Conservation (phyloP, 306 rosid genomes). For the Sechiopsis laciniata region DNA sequence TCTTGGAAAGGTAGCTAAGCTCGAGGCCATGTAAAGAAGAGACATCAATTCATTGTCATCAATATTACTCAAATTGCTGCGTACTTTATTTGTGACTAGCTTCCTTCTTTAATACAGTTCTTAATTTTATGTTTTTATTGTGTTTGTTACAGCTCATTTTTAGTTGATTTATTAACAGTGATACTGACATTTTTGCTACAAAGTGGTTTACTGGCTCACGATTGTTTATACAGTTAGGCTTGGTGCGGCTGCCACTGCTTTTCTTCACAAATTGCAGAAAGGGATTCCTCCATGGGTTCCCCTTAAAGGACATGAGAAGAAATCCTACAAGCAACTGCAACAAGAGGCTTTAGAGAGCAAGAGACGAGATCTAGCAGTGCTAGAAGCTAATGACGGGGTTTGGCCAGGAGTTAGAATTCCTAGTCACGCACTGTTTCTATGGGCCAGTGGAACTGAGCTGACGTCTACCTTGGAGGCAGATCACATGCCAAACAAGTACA, state of each 20-base stretch:
- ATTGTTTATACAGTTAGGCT: slow-evolving; percentile 54
- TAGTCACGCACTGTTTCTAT: slow-evolving; percentile 85
- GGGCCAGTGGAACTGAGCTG: slow-evolving; percentile 95
- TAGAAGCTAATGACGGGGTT: slow-evolving; percentile 79
- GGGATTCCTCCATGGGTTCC: slow-evolving; percentile 99
- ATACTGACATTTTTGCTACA: neutral
- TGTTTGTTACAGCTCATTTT: slow-evolving; percentile 1
- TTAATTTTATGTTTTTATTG: neutral
- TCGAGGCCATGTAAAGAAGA: neutral
- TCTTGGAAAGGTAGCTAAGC: neutral
- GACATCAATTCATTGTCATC: neutral
- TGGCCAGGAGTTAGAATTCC: slow-evolving; percentile 96
- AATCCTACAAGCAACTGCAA: slow-evolving; percentile 82
- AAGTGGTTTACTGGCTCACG: slow-evolving; percentile 29
- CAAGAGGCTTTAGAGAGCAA: slow-evolving; percentile 87
- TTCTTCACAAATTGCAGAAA: slow-evolving; percentile 76
- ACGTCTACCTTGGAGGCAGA: slow-evolving; percentile 71
- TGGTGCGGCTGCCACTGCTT: slow-evolving; percentile 75
- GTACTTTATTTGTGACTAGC: neutral
- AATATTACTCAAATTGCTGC: neutral
- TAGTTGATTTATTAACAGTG: neutral
- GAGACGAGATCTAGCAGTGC: slow-evolving; percentile 80
- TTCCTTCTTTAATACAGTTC: neutral
- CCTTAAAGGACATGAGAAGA: slow-evolving; percentile 69
- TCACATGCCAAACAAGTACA: slow-evolving; percentile 95